Base-by-base conservation (phyloP, 768 basidiomycete species). In the Rubroboletus pulcherrimus region DNA sequence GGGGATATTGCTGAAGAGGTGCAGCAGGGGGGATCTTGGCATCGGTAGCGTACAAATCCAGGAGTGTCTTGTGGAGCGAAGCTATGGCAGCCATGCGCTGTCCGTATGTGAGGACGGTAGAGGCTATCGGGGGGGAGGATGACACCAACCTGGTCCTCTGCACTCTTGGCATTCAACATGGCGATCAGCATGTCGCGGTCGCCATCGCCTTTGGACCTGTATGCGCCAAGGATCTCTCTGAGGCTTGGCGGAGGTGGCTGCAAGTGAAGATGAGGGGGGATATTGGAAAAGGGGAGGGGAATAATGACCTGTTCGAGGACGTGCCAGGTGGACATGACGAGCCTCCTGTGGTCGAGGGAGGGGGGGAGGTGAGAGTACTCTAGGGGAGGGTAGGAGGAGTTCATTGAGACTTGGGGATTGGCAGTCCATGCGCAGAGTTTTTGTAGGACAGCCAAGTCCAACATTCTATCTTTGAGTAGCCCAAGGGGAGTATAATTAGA, bases 101-200 rank as follows among this genome's bases (percentile, higher is more conserved):
- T 43, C 30, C 14, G 33, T 7, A 17, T 2, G 31, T 69, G 37
- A 68, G 58, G 26, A 53, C 21, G 39, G 26, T 5, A 38, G 10
- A 11, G 30, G 31, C 40, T 49, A 57, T 37, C 48, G 53, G 51
- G 43, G 53, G 49, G 54, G 49, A 49, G 34, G 57, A 33, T 17
- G 41, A 29, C 29, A 65, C 82, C 40, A 60, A 91, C 92, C 82
- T 96, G 89, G 68, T 97, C 94, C 70, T 97, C 94, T 12, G 94
- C 87, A 44, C 85, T 82, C 77, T 97, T 97, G 66, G 93, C 93
- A 57, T 89, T 92, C 48, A 97, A 78, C 81, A 97, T 89, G 61
- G 91, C 83, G 35, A 96, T 79, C 21, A 97, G 78, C 84, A 95
- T 88, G 50, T 95, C 92, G 24, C 93, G 81, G 77, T 97, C 94